These are phyloP conservation scores for Colletotrichum paranaense DNA, from an alignment of 2,329 filamentous ascomycete genomes.

Conservation along the genomic window DNA sequence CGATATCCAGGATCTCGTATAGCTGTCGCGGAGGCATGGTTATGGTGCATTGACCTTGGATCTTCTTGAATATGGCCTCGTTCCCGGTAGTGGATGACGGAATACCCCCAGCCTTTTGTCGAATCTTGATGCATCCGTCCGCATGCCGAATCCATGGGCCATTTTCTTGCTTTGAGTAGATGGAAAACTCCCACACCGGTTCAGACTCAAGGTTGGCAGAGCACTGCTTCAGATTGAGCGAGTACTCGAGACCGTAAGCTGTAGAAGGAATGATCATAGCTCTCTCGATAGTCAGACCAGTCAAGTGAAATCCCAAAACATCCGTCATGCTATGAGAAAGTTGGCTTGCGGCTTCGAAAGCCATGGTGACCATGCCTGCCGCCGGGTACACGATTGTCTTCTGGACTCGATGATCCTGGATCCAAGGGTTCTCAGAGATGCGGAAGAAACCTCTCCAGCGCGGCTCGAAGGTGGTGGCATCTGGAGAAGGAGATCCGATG, in stretches of 20 bases:
- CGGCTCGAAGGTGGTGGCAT: slow-evolving; percentile 57
- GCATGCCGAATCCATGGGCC: slow-evolving; percentile 37
- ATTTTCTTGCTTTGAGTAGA: slow-evolving; percentile 57
- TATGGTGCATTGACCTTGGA: slow-evolving; percentile 45
- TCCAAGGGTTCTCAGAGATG: slow-evolving; percentile 62
- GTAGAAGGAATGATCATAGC: slow-evolving; percentile 63
- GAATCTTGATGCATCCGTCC: slow-evolving; percentile 37
- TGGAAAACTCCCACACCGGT: slow-evolving; percentile 51
- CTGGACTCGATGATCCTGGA: slow-evolving; percentile 63
- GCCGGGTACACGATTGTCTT: slow-evolving; percentile 63
- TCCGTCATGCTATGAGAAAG: slow-evolving; percentile 39
- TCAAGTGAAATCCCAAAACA: slow-evolving; percentile 55
- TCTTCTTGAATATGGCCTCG: slow-evolving; percentile 37
- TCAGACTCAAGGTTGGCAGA: slow-evolving; percentile 24
- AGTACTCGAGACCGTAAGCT: slow-evolving; percentile 60
- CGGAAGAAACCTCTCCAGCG: slow-evolving; percentile 63
- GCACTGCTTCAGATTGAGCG: slow-evolving; percentile 54
- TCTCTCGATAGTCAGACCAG: slow-evolving; percentile 58
- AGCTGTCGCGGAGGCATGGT: slow-evolving; percentile 55
- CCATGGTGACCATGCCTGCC: slow-evolving; percentile 62
- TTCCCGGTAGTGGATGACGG: not conserved
- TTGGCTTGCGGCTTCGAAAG: slow-evolving; percentile 58
- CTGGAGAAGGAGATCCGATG: slow-evolving; percentile 57
- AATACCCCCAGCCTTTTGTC: not conserved
- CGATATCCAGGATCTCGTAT: slow-evolving; percentile 61